Conservation (phyloP, 352 stramenopile genomes). For the Thalassiosira livingstoniorum region DNA sequence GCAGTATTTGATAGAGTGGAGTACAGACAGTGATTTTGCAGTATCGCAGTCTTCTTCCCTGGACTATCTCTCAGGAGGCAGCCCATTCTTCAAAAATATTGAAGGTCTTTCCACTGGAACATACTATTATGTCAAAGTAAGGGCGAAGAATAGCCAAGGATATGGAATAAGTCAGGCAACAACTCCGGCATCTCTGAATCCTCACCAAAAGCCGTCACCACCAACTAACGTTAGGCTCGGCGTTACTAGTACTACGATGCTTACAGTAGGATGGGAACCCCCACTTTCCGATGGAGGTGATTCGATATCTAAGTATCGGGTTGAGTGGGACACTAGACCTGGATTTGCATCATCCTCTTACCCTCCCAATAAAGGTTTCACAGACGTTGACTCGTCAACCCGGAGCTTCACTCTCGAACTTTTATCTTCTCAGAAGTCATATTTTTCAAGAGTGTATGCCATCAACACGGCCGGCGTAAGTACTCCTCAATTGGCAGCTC, state of each 20-base stretch:
- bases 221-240: conserved; percentile 88
- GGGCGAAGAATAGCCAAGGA: conserved; percentile 83
- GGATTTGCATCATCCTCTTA: conserved; percentile 89
- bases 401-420: conserved; percentile 66
- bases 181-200: conserved; percentile 90
- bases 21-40: conserved; percentile 68
- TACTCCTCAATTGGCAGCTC: conserved; percentile 49
- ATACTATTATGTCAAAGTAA: conserved; percentile 86
- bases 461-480: conserved; percentile 70
- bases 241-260: conserved; percentile 89
- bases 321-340: conserved; percentile 92
- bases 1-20: conserved; percentile 87
- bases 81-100: conserved; percentile 84
- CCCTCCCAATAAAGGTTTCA: conserved; percentile 77
- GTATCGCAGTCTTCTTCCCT: conserved; percentile 54
- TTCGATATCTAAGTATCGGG: conserved; percentile 88
- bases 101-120: conserved; percentile 74
- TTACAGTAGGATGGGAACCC: conserved; percentile 90
- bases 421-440: conserved; percentile 64
- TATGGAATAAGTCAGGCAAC: conserved; percentile 88
- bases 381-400: conserved; percentile 56
- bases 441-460: conserved; percentile 65
- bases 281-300: conserved; percentile 91
- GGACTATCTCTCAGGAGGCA: conserved; percentile 72
- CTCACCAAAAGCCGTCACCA: conserved; percentile 90